phyloP scores from a whole-genome alignment of 2,329 filamentous ascomycete genomes.

The Biscogniauxia marginata region DNA sequence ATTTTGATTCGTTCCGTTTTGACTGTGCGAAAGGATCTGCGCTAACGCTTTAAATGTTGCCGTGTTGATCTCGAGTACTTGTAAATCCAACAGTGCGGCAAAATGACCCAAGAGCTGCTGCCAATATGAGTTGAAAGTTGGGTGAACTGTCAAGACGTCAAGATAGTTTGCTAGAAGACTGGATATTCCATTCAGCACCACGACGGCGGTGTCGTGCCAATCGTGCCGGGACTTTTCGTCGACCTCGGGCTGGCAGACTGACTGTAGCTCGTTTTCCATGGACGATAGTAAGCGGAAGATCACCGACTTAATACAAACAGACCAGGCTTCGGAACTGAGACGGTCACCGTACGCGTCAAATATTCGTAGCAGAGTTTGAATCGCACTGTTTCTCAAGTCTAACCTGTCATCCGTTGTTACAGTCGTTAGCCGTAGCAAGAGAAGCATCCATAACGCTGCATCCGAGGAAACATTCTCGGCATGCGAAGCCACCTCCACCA shows the following conservation, averaged over 20 bases:
- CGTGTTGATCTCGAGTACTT: conserved; percentile 68
- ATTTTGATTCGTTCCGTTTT: conserved; percentile 40
- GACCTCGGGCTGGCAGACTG: conserved; percentile 35
- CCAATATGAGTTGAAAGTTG: conserved; percentile 73
- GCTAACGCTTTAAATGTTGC: conserved; percentile 67
- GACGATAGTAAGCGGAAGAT: conserved; percentile 75
- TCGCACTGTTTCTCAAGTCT: conserved; percentile 80
- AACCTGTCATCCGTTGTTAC: conserved; percentile 70
- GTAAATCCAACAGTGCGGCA: conserved; percentile 59
- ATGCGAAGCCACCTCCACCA: conserved; percentile 58
- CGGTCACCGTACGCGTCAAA: conserved; percentile 88
- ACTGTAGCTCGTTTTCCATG: conserved; percentile 58
- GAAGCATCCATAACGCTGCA: conserved; percentile 74
- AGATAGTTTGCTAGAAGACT: conserved; percentile 75
- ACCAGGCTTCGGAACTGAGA: conserved; percentile 76
- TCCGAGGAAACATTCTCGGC: conserved; percentile 60
- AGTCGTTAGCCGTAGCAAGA: conserved; percentile 68
- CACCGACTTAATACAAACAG: conserved; percentile 75
- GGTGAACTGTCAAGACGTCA: conserved; percentile 64
- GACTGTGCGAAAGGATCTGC: conserved; percentile 57
- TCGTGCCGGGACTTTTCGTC: conserved; percentile 49
- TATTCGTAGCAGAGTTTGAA: conserved; percentile 87
- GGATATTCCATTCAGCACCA: conserved; percentile 71
- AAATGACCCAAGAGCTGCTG: conserved; percentile 69
- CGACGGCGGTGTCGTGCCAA: conserved; percentile 73